Percentiles rank a stretch among this genome's conserved stretches.
Conservation (phyloP, 1,284 basidiomycete species). For the Schizopora paradoxa region DNA sequence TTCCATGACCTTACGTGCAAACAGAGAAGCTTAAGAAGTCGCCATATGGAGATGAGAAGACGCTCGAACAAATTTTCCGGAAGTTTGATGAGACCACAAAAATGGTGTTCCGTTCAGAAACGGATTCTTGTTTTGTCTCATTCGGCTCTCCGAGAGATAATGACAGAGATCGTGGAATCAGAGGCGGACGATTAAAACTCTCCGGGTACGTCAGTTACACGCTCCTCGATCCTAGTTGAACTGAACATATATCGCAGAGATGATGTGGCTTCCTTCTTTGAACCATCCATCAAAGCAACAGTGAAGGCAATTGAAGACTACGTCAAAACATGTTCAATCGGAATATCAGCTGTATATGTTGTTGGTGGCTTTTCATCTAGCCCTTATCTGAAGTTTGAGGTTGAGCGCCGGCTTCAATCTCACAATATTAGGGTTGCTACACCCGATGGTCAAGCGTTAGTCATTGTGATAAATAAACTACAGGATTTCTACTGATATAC, state of each 20-base stretch:
- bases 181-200: neutral
- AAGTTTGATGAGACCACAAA: neutral
- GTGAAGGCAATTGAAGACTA: constrained; percentile 56
- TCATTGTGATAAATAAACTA: too few species aligned
- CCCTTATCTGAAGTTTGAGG: constrained; percentile 45
- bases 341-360: constrained; percentile 53
- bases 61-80: neutral
- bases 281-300: constrained; percentile 68
- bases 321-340: neutral
- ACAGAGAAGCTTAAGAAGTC: constrained; percentile 1
- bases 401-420: neutral
- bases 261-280: constrained; percentile 66
- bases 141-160: neutral
- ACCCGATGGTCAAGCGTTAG: neutral
- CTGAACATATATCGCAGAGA: constrained; percentile 28
- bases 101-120: neutral
- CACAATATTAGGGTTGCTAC: neutral
- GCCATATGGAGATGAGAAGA: neutral
- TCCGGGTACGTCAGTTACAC: neutral
- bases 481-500: neutral
- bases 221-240: neutral
- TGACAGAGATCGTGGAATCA: neutral
- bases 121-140: neutral
- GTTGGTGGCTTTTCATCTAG: constrained; percentile 77
- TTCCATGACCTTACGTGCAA: neutral